Evolutionary conservation across 805 yeast genomes (phyloP), one percentile per base, ranked within the genome.

Genomic region (Zygoascus tannicola): DNA sequence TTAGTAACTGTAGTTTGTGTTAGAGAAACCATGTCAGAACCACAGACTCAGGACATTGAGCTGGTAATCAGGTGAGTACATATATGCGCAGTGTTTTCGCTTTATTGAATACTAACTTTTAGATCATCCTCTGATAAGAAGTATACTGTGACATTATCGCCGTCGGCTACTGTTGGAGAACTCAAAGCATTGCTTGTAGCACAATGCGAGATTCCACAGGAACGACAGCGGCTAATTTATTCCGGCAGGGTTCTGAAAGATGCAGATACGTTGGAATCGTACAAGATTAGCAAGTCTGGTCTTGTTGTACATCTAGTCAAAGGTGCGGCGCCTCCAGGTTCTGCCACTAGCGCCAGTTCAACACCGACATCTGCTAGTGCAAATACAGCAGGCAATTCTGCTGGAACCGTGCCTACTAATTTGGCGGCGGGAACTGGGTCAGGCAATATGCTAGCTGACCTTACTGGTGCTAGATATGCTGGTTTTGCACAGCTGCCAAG

Each of bases 381-480:
- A 10, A 39, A 50, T 34, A 37, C 55, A n/a, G 33, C 52, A 19
- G 48, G 53, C 22, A 28, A 56, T 8, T 39, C 56, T 14, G 40
- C 60, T 16, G 46, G 59, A 4, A 51, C 63, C 14, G 78, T 80
- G 19, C 96, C 97, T n/a, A 62, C 79, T 15, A 85, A 81, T 56
- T 72, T 90, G 39, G 77, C 95, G 3, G 76, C 97, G 2, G 98
- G 98, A 4, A 81, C 78, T 50, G 92, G 90, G 10, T 74, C 94
- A 0, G 85, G 81, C 63, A 86, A 92, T 63, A 94, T 95, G 32
- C 71, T 92, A 56, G 88, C 95, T 8, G 96, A 83, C 51, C 70
- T 90, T 51, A 90, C 97, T 0, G 90, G 95, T 40, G 97, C 97
- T 1, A 76, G 97, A 44, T 92, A 87, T 58, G 97, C 97, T 2